Evolutionary conservation across 2,329 filamentous ascomycete genomes (phyloP).

Genomic region (Fusarium foetens): DNA sequence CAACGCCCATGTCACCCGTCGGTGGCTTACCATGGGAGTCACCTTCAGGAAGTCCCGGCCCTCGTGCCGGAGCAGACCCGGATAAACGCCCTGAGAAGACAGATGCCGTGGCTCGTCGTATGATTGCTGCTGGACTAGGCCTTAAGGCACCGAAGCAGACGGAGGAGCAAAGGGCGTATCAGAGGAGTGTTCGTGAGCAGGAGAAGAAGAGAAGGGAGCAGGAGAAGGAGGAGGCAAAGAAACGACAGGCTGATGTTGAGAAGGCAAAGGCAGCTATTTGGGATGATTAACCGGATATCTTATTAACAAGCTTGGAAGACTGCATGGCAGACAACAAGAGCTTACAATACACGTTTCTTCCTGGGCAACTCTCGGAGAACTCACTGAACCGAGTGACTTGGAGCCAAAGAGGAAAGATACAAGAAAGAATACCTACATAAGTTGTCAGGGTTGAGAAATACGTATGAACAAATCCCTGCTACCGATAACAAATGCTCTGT

Average conservation of each 20-base stretch:
- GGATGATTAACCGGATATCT: slow-evolving; percentile 68
- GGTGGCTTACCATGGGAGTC: slow-evolving; percentile 39
- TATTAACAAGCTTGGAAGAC: not conserved
- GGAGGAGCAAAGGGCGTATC: slow-evolving; percentile 89
- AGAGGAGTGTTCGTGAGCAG: slow-evolving; percentile 82
- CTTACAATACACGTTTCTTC: not conserved
- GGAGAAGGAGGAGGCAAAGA: slow-evolving; percentile 73
- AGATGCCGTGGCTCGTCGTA: slow-evolving; percentile 85
- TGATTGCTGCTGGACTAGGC: slow-evolving; percentile 91
- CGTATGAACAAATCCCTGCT: not conserved
- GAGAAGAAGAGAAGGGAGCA: slow-evolving; percentile 81
- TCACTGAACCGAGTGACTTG: not conserved
- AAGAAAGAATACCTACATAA: not conserved
- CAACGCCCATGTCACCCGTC: slow-evolving; percentile 70
- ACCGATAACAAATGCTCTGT: not conserved
- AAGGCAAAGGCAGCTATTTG: slow-evolving; percentile 86
- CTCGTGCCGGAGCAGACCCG: slow-evolving; percentile 15
- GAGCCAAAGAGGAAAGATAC: not conserved
- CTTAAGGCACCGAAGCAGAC: slow-evolving; percentile 83
- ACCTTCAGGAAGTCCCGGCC: slow-evolving; percentile 17
- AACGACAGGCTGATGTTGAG: slow-evolving; percentile 72
- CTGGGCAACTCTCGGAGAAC: not conserved
- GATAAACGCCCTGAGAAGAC: slow-evolving; percentile 82
- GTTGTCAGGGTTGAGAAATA: not conserved
- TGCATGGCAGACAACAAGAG: not conserved